Evolutionary conservation across 1,139 yeast species (phyloP).

Genomic region (Debaryomyces fabryi): DNA sequence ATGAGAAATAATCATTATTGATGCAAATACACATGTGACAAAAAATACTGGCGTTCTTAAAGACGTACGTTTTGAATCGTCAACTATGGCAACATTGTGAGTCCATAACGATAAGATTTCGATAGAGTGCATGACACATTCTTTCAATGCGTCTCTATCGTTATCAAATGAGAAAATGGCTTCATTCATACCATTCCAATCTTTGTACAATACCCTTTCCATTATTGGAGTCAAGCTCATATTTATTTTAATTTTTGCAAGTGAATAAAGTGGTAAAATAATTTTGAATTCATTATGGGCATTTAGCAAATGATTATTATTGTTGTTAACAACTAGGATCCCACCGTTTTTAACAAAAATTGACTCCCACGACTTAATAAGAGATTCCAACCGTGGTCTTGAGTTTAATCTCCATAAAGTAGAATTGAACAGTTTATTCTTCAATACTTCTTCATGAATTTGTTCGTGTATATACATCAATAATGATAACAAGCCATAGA

Average conservation of each 20-base stretch:
- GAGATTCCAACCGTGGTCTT: constrained; percentile 55
- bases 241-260: constrained; percentile 65
- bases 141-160: constrained; percentile 61
- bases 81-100: constrained; percentile 61
- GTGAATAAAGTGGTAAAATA: constrained; percentile 62
- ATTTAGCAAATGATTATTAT: constrained; percentile 52
- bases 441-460: constrained; percentile 54
- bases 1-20: constrained; percentile 62
- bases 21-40: constrained; percentile 65
- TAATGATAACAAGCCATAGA: constrained; percentile 62
- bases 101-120: constrained; percentile 70
- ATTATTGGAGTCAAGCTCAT: constrained; percentile 60
- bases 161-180: constrained; percentile 45
- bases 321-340: constrained; percentile 52
- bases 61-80: constrained; percentile 64
- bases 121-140: constrained; percentile 57
- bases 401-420: constrained; percentile 63
- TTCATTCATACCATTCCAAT: constrained; percentile 66
- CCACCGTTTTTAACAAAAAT: constrained; percentile 65
- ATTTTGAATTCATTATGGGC: constrained; percentile 59
- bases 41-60: constrained; percentile 76
- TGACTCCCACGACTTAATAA: constrained; percentile 68
- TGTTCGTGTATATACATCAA: constrained; percentile 74
- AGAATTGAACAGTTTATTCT: constrained; percentile 27
- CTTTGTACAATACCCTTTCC: constrained; percentile 58